Base-by-base conservation (phyloP, 225 moss, liverwort and hornwort species). In the Bryoerythrophyllum caledonicum region DNA sequence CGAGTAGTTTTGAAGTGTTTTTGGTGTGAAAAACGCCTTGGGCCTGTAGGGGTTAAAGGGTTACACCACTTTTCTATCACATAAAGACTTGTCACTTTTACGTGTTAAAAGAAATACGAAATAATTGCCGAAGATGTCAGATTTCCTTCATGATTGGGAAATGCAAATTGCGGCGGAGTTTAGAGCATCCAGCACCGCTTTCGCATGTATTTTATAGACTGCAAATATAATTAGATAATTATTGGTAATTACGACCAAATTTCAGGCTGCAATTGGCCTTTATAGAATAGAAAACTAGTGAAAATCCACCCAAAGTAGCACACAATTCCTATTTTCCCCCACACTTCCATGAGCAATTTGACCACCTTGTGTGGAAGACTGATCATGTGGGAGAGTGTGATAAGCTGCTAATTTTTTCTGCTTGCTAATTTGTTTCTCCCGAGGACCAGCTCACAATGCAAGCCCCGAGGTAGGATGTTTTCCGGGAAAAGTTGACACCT, bases 381-480 rank as follows among this genome's bases (percentile, higher is more conserved):
- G 40, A 59, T 43, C 27, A 60, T 41, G 59, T 28, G 44, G 41
- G 71, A 57, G 44, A 44, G 44, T 44, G 44, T 15, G 25, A 14
- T 7, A 19, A 37, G 23, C 35, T 59, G 46, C 72, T 46, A n/a
- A 30, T 0, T 14, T 44, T 14, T 44, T 14, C 32, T 44, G 44
- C 2, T 44, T 44, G 44, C 44, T 44, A 44, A 14, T 14, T 72
- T 21, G 46, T 46, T 46, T 9, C 21, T 46, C 46, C 72, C 72
- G 72, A 72, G 72, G 60, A 60, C 2, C 14, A 44, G 60, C 60
- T 60, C 72, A 48, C 60, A 60, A 4, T 72, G 21, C 72, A 15
- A 8, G 20, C 21, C 46, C 60, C 60, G 60, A 72, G 60, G 44
- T 30, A 60, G 60, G 46, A 72, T 21, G 46, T 46, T 72, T 72